Evolutionary conservation across 108 stramenopile genomes (phyloP), one percentile per base, ranked within the genome.

Genomic region (Cylindrotheca fusiformis): DNA sequence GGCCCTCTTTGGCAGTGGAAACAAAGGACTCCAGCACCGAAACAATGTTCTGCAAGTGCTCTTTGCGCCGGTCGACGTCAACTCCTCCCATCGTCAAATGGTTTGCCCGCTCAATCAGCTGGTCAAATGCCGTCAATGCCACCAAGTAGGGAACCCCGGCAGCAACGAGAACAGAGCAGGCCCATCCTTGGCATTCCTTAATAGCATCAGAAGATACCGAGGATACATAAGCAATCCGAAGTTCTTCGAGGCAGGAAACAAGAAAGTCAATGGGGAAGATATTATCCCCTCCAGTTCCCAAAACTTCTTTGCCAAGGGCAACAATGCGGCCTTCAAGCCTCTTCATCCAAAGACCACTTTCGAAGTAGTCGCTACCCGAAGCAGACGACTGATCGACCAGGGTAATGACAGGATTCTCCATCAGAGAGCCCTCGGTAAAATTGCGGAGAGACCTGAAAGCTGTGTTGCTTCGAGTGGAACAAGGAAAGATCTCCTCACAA

Each of bases 401-500:
- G 17, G 22, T n/a, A n/a, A 61, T n/a, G 5, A n/a, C 63, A 19
- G 57, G 66, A 24, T 41, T 64, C 41, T 54, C 61, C 2, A 30
- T 22, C 25, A 53, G 30, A 8, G 59, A 66, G 0, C 77, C 83
- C 54, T 69, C 75, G 41, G 63, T 61, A 14, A 91, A 72, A 30
- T 48, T 58, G 4, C 46, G 61, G 22, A 94, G 71, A 27, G 72
- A 74, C 0, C 65, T 58, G 59, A 71, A 67, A 0, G 71, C 74
- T 10, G 63, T 48, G 10, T 64, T 51, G 55, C 65, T 79, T 33
- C 74, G 70, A n/a, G 88, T 88, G 45, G 55, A 32, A 49, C 86
- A 85, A 19, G 90, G 90, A 36, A 94, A 60, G 4, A 91, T 62
- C 48, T 84, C 79, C 45, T 89, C 84, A 55, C 88, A 89, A 8